Evolutionary conservation across 2,329 filamentous ascomycete species (phyloP).

Genomic region (Hypoxylon rubiginosum): DNA sequence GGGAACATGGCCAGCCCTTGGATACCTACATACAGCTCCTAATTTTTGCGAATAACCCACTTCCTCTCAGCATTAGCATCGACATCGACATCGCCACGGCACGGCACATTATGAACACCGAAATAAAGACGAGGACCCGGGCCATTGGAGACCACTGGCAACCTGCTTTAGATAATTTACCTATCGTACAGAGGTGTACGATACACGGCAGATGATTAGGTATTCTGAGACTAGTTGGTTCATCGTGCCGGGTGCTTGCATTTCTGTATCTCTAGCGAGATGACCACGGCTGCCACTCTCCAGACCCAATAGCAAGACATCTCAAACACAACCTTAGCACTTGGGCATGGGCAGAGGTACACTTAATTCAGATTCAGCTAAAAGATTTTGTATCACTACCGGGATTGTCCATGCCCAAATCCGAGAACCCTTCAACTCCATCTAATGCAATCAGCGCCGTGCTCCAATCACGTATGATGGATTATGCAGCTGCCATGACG

Average conservation of each 20-base stretch:
- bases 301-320: slow-evolving; percentile 15
- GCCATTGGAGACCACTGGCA: slow-evolving; percentile 8
- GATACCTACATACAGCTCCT: neutral
- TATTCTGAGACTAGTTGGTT: slow-evolving; percentile 31
- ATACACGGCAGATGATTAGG: slow-evolving; percentile 22
- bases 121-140: slow-evolving; percentile 5
- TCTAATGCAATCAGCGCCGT: slow-evolving; percentile 24
- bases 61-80: neutral
- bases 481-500: slow-evolving; percentile 46
- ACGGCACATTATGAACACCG: neutral
- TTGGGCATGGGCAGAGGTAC: neutral
- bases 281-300: slow-evolving; percentile 1
- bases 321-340: slow-evolving; percentile 7
- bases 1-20: neutral
- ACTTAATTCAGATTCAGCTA: slow-evolving; percentile 19
- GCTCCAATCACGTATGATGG: slow-evolving; percentile 2
- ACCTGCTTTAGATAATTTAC: neutral
- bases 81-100: neutral
- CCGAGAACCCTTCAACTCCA: slow-evolving; percentile 34
- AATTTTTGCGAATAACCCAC: neutral
- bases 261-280: slow-evolving; percentile 20
- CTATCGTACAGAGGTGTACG: slow-evolving; percentile 7
- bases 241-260: slow-evolving; percentile 35
- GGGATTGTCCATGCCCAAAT: slow-evolving; percentile 15
- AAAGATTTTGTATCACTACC: slow-evolving; percentile 21